Evolutionary conservation across 2,329 filamentous ascomycete species (phyloP).

Genomic region (Penicillium expansum): DNA sequence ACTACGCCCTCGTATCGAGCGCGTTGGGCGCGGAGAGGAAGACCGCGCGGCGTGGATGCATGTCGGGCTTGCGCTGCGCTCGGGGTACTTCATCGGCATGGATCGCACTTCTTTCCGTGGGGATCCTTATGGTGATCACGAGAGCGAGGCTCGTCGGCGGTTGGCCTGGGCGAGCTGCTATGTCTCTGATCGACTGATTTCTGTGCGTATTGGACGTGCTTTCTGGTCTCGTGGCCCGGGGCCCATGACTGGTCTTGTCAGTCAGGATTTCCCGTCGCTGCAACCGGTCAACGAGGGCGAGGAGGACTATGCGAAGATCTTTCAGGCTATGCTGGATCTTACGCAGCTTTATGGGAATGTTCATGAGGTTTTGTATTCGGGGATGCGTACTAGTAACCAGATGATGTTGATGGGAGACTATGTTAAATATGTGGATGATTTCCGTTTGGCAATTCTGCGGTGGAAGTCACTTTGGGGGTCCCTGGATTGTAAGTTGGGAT

Average conservation of each 20-base stretch:
- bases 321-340: slow-evolving; percentile 68
- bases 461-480: slow-evolving; percentile 71
- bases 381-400: slow-evolving; percentile 66
- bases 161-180: slow-evolving; percentile 69
- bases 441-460: slow-evolving; percentile 63
- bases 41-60: slow-evolving; percentile 77
- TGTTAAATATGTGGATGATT: slow-evolving; percentile 73
- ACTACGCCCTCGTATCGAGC: slow-evolving; percentile 57
- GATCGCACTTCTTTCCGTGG: slow-evolving; percentile 66
- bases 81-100: slow-evolving; percentile 67
- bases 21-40: slow-evolving; percentile 69
- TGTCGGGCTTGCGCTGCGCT: slow-evolving; percentile 65
- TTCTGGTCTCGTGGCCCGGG: slow-evolving; percentile 73
- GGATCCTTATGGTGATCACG: slow-evolving; percentile 58
- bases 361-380: slow-evolving; percentile 70
- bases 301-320: slow-evolving; percentile 66
- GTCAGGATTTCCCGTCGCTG: slow-evolving; percentile 66
- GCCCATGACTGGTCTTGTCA: slow-evolving; percentile 61
- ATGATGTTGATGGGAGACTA: slow-evolving; percentile 70
- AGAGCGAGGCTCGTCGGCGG: slow-evolving; percentile 60
- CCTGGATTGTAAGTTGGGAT: slow-evolving; percentile 53
- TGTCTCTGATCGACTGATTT: slow-evolving; percentile 65
- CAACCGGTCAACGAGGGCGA: slow-evolving; percentile 57
- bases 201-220: slow-evolving; percentile 67
- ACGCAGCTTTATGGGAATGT: slow-evolving; percentile 72